Conservation (phyloP, 169 alveolate species). For the Amoebophrya sp. region DNA sequence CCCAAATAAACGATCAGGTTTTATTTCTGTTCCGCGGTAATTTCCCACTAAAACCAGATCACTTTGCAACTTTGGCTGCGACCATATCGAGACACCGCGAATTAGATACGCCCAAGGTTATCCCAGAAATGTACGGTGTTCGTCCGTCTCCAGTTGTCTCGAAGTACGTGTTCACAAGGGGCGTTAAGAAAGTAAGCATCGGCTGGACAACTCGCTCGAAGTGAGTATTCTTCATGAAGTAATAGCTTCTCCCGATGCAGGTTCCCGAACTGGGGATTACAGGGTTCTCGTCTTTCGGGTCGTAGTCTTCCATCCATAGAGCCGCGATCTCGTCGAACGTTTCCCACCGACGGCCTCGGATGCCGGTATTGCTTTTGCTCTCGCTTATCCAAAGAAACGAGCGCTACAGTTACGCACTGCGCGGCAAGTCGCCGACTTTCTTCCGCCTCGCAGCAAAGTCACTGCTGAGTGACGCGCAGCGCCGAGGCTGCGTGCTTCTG, state of each 20-base stretch:
- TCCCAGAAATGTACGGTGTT: background rate
- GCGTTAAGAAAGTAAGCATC: background rate
- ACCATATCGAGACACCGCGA: background rate
- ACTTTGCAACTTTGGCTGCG: too few species aligned
- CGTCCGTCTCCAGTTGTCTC: background rate
- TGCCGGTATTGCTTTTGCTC: background rate
- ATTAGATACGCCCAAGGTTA: background rate
- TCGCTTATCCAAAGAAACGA: too few species aligned
- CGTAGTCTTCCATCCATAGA: background rate
- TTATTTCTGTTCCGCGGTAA: too few species aligned
- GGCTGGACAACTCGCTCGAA: background rate
- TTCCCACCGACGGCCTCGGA: background rate
- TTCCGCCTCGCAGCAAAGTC: too few species aligned
- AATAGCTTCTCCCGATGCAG: background rate
- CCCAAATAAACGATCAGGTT: too few species aligned
- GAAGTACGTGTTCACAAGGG: background rate
- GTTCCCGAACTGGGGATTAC: background rate
- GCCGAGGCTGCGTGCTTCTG: too few species aligned
- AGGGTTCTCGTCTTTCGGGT: conserved; percentile 16
- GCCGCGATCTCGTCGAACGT: background rate
- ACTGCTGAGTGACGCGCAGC: too few species aligned
- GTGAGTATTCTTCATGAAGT: background rate
- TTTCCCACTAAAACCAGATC: too few species aligned
- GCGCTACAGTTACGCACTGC: too few species aligned
- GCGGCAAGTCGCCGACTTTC: too few species aligned